Evolutionary conservation across 306 rosid species (phyloP).

Genomic region (Quercus robur): DNA sequence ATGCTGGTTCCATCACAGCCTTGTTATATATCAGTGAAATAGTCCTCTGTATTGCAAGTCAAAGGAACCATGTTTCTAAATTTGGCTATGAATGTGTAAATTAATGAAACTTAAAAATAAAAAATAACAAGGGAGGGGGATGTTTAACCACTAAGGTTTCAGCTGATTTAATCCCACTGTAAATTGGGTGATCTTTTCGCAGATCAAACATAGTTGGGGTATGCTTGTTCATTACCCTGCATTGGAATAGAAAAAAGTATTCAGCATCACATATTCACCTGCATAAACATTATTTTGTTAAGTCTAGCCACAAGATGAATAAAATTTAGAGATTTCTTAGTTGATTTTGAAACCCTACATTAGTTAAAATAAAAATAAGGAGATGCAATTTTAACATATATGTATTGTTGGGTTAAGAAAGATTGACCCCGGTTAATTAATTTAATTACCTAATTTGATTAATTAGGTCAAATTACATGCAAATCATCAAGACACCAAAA

Average conservation of each 20-base stretch:
- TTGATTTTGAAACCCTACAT: too few relatives aligned
- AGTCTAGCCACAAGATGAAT: too few relatives aligned
- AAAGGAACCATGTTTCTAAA: neutral
- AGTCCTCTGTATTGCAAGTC: conserved; percentile 64
- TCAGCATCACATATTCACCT: too few relatives aligned
- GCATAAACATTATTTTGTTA: too few relatives aligned
- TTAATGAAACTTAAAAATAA: conserved; percentile 9
- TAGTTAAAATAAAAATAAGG: too few relatives aligned
- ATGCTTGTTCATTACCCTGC: conserved; percentile 87
- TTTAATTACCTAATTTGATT: too few relatives aligned
- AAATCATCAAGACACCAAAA: too few relatives aligned
- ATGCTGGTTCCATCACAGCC: conserved; percentile 96
- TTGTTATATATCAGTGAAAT: conserved; percentile 80
- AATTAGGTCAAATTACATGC: too few relatives aligned
- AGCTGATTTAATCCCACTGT: conserved; percentile 85
- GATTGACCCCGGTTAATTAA: too few relatives aligned
- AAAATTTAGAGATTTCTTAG: too few relatives aligned
- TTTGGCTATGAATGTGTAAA: neutral
- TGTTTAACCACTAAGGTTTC: conserved; percentile 70
- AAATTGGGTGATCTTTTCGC: conserved; percentile 83
- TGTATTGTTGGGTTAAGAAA: too few relatives aligned
- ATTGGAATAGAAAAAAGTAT: neutral
- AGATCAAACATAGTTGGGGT: conserved; percentile 96
- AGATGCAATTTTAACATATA: too few relatives aligned
- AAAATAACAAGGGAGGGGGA: neutral